Evolutionary conservation across 164 flowering plant species (phyloP).

Genomic region (Tetracentron sinense): DNA sequence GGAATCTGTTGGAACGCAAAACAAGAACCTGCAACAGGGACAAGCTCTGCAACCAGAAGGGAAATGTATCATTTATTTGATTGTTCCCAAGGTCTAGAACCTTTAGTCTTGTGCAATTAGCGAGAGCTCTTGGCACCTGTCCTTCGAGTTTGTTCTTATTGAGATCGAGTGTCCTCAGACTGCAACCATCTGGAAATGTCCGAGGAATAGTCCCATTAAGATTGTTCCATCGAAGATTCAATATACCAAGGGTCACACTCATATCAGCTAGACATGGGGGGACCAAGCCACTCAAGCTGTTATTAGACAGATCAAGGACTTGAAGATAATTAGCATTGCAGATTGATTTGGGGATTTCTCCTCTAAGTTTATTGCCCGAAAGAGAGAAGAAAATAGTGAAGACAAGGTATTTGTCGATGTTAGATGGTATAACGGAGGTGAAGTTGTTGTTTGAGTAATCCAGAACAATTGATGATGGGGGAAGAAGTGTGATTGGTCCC

Average conservation of each 20-base stretch:
- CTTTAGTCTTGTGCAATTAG: conserved; percentile 38
- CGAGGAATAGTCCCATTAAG: conserved; percentile 33
- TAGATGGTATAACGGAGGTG: conserved; percentile 22
- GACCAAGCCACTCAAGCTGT: conserved; percentile 35
- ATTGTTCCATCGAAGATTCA: conserved; percentile 37
- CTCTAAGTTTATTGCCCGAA: conserved; percentile 35
- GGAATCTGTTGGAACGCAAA: conserved; percentile 41
- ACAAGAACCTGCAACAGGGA: conserved; percentile 44
- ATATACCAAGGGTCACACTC: conserved; percentile 22
- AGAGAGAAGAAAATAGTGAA: conserved; percentile 30
- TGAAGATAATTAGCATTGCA: conserved; percentile 33
- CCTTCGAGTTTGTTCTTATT: conserved; percentile 38
- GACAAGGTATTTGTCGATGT: conserved; percentile 12
- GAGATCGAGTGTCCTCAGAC: conserved; percentile 39
- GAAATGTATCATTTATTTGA: conserved; percentile 33
- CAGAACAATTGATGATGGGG: conserved; percentile 18
- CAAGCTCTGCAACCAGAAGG: conserved; percentile 32
- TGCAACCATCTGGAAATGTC: conserved; percentile 27
- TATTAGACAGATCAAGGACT: conserved; percentile 49
- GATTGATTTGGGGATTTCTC: conserved; percentile 43
- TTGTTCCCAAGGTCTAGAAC: conserved; percentile 50
- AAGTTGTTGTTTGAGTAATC: conserved; percentile 46
- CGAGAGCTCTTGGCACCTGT: conserved; percentile 39
- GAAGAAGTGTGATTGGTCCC: conserved; percentile 25
- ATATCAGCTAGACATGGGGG: conserved; percentile 33